Evolutionary conservation across 805 yeast species (phyloP), one percentile per base, ranked within the genome.

Genomic region (Wickerhamiella hasegawae): DNA sequence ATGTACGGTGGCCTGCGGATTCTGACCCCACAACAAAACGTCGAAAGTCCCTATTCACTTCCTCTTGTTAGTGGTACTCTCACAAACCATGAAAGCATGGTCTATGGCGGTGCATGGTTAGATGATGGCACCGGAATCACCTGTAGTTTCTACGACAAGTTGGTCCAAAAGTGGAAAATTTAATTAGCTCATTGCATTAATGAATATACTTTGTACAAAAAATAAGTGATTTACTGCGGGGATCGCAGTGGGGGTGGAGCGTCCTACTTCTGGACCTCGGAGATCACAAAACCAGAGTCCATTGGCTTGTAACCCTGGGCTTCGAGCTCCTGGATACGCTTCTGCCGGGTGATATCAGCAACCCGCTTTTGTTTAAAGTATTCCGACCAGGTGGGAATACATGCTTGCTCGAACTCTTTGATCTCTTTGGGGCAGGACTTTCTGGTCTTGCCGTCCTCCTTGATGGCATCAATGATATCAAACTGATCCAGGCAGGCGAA

Each of bases 1-100:
- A 90, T 90, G 97, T 87, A 87, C 50, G 84, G 82, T 45, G 98
- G 98, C 14, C 94, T 94, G 1, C 64, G 84, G 38, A 60, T 85
- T 0, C 52, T 85, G 1, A 52, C 53, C 11, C 49, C 64, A 5
- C 5, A 16, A 1, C 17, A 21, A 2, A 28, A 35, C 20, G 44
- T 34, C 14, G 20, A 15, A 4, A 31, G 26, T 14, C 31, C 26
- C 19, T 30, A 21, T 3, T 28, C 23, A 5, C 34, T 36, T 15
- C 42, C 42, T 4, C 10, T 3, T 4, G 37, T 43, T n/a, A 16
- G 19, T 2, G 47, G 40, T 26, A 33, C 40, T 3, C 42, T 44
- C 9, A 34, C 40, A 10, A 45, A 46, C 21, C 97, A 87, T 51
- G 75, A 73, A 33, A 82, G 95, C 40, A 87, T 90, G 83, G 85